These are phyloP conservation scores for Dictyostelium firmibasis DNA, from an alignment of 78 protist genomes.

Conservation along the genomic window DNA sequence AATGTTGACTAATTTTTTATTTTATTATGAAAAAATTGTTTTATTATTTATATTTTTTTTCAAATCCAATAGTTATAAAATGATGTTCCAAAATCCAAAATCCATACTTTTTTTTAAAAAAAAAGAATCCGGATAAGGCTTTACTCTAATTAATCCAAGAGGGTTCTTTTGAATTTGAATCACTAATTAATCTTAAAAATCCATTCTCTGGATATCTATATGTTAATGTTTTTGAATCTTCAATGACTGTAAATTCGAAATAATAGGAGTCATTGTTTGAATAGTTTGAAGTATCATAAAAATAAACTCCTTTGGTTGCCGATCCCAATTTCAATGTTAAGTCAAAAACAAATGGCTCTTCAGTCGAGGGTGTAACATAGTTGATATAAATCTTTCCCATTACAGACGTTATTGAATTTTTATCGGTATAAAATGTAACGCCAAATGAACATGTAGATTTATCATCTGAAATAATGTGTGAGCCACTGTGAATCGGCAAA, in stretches of 20 bases:
- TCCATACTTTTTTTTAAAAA: too few relatives aligned
- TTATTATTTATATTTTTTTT: too few relatives aligned
- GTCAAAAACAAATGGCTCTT: not conserved
- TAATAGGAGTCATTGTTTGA: not conserved
- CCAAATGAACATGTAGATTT: not conserved
- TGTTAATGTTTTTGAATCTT: not conserved
- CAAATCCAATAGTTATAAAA: too few relatives aligned
- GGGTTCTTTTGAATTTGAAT: not conserved
- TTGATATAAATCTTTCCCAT: not conserved
- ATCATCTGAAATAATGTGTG: not conserved
- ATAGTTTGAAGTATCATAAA: not conserved
- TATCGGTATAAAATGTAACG: not conserved
- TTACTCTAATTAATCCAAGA: not conserved
- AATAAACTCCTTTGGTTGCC: not conserved
- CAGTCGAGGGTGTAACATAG: not conserved
- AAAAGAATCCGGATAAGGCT: too few relatives aligned
- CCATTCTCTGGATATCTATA: constrained; percentile 6
- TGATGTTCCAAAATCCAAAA: too few relatives aligned
- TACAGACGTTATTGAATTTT: not conserved
- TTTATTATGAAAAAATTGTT: too few relatives aligned
- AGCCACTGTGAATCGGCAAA: constrained; percentile 1
- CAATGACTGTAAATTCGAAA: not conserved
- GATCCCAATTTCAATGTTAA: not conserved
- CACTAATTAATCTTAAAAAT: not conserved
- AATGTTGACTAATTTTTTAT: too few relatives aligned